phyloP scores from a whole-genome alignment of 2,329 filamentous ascomycete species.

The Canariomyces notabilis region DNA sequence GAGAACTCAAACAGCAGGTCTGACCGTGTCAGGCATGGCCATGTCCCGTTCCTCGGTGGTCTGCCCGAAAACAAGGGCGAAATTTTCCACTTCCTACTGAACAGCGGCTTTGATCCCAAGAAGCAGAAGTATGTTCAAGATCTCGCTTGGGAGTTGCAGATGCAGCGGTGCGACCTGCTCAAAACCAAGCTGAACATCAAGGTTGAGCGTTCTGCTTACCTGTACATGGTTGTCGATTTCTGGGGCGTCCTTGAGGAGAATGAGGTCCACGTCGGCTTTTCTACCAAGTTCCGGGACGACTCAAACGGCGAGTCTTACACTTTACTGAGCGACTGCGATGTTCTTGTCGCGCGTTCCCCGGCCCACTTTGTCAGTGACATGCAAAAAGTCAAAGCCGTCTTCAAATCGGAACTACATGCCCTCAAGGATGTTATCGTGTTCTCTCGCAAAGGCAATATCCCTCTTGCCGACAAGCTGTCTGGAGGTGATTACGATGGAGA shows the following conservation, averaged over 20 bases:
- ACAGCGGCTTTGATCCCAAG: constrained; percentile 54
- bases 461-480: constrained; percentile 66
- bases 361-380: constrained; percentile 68
- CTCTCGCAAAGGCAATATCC: constrained; percentile 52
- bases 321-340: constrained; percentile 50
- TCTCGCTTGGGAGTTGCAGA: constrained; percentile 42
- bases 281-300: constrained; percentile 54
- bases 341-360: constrained; percentile 65
- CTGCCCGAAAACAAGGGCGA: constrained; percentile 49
- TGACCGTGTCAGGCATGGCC: constrained; percentile 36
- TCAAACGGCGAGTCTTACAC: constrained; percentile 49
- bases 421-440: constrained; percentile 81
- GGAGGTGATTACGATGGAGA: constrained; percentile 83
- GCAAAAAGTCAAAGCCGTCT: constrained; percentile 59
- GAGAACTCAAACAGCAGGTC: constrained; percentile 33
- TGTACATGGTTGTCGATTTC: constrained; percentile 67
- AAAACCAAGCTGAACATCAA: constrained; percentile 54
- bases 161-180: constrained; percentile 48
- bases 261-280: constrained; percentile 66
- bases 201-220: constrained; percentile 55
- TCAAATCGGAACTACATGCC: constrained; percentile 55
- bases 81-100: constrained; percentile 49
- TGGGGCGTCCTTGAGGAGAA: constrained; percentile 53
- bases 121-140: constrained; percentile 45
- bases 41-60: constrained; percentile 43